These are phyloP conservation scores for Solanum rostratum DNA, from an alignment of 257 asterid genomes.

Conservation along the genomic window DNA sequence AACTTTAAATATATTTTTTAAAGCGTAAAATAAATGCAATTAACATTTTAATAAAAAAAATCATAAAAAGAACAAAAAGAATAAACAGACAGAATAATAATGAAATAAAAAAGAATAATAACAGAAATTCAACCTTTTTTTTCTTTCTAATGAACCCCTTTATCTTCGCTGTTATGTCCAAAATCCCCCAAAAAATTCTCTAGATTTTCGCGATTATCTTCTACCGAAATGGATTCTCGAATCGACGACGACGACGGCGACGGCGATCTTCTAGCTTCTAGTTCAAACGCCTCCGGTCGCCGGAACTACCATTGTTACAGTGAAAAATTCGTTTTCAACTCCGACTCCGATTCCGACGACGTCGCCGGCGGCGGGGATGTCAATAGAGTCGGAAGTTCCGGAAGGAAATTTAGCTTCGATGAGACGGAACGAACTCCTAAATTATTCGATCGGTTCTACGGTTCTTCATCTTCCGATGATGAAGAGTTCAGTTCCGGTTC, in stretches of 20 bases:
- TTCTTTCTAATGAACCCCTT: not conserved
- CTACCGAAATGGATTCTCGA: constrained; percentile 43
- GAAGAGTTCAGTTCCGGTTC: constrained; percentile 32
- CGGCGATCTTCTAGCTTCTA: constrained; percentile 15
- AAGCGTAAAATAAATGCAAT: not conserved
- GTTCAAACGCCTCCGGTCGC: not conserved
- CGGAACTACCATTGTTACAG: constrained; percentile 24
- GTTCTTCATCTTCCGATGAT: constrained; percentile 50
- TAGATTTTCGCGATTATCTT: constrained; percentile 9
- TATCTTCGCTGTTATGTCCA: not conserved
- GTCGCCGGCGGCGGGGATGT: constrained; percentile 22
- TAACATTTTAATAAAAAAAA: not conserved
- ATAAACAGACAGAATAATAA: not conserved
- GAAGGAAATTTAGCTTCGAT: constrained; percentile 21
- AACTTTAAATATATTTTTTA: not conserved
- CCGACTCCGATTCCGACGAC: constrained; percentile 4
- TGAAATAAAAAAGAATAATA: not conserved
- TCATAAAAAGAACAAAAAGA: not conserved
- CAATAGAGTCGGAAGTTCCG: not conserved
- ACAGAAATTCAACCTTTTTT: not conserved
- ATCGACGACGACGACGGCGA: constrained; percentile 23
- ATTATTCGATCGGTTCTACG: constrained; percentile 77
- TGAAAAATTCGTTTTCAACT: constrained; percentile 26
- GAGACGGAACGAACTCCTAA: constrained; percentile 40
- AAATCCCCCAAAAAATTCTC: not conserved